phyloP scores from a whole-genome alignment of 1,284 basidiomycete genomes.

The Ganoderma boninense region DNA sequence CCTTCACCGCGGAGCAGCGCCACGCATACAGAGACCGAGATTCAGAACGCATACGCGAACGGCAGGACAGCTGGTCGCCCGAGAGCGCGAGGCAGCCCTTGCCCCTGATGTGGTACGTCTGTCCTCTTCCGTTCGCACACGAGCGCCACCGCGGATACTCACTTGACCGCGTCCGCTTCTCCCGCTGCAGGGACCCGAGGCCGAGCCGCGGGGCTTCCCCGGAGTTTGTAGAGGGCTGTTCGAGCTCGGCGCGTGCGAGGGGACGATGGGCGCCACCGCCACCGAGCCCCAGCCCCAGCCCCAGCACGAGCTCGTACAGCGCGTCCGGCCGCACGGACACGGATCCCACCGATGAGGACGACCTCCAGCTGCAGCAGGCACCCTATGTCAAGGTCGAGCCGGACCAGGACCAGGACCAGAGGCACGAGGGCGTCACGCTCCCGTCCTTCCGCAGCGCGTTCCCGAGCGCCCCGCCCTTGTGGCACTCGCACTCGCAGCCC shows the following conservation, averaged over 20 bases:
- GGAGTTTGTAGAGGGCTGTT: slow-evolving; percentile 20
- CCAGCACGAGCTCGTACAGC: slow-evolving; percentile 22
- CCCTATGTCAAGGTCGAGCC: slow-evolving; percentile 17
- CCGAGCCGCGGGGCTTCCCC: slow-evolving; percentile 12
- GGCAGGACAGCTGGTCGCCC: slow-evolving; percentile 11
- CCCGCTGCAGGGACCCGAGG: neutral
- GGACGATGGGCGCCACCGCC: slow-evolving; percentile 16
- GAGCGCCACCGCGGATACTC: slow-evolving; percentile 1
- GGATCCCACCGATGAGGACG: slow-evolving; percentile 27
- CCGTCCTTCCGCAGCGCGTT: slow-evolving; percentile 10
- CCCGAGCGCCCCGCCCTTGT: neutral
- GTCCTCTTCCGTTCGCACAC: slow-evolving; percentile 5
- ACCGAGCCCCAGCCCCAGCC: slow-evolving; percentile 28
- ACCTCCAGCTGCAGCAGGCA: slow-evolving; percentile 4
- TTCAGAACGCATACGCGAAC: neutral
- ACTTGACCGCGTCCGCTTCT: slow-evolving; percentile 3
- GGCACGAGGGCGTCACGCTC: slow-evolving; percentile 10
- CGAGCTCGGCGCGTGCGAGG: slow-evolving; percentile 7
- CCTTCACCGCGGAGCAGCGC: slow-evolving; percentile 6
- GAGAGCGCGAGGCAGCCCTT: slow-evolving; percentile 3
- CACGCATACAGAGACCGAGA: slow-evolving; percentile 3
- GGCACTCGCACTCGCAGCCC: neutral
- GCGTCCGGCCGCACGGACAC: slow-evolving; percentile 22
- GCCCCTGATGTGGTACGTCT: slow-evolving; percentile 6
- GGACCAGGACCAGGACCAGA: neutral